Evolutionary conservation across 202 grass and related monocot species (phyloP).

Genomic region (Carex sylvatica): DNA sequence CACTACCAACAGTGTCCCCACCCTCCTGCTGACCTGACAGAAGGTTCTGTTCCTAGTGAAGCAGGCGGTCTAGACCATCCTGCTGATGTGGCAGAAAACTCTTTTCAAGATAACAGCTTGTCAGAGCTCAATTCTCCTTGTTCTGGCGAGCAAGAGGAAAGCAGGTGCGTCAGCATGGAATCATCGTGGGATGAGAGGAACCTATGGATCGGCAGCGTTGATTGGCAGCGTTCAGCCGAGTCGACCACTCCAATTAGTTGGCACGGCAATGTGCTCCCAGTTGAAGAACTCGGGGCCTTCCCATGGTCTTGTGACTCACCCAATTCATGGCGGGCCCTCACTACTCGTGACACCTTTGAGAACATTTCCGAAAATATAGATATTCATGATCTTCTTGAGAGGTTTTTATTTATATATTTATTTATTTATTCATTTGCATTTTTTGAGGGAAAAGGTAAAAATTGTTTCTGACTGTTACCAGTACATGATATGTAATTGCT

Average conservation of each 20-base stretch:
- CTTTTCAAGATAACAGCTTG: slow-evolving; percentile 2
- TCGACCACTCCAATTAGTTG: slow-evolving; percentile 62
- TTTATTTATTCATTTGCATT: background rate
- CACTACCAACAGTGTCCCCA: background rate
- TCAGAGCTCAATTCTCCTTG: slow-evolving; percentile 41
- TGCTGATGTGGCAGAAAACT: background rate
- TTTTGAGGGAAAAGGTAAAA: background rate
- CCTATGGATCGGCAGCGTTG: slow-evolving; percentile 66
- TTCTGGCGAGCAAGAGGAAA: slow-evolving; percentile 51
- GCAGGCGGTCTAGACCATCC: background rate
- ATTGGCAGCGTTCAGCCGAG: slow-evolving; percentile 67
- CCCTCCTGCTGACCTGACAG: background rate
- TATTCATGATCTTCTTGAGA: slow-evolving; percentile 86
- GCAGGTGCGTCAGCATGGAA: slow-evolving; percentile 37
- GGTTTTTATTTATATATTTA: slow-evolving; percentile 35
- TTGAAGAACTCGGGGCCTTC: slow-evolving; percentile 56
- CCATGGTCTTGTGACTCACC: slow-evolving; percentile 70
- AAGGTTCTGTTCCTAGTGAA: background rate
- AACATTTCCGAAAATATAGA: slow-evolving; percentile 69
- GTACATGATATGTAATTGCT: background rate
- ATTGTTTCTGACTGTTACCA: background rate
- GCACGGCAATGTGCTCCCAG: slow-evolving; percentile 37
- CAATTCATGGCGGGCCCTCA: slow-evolving; percentile 71
- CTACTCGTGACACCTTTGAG: slow-evolving; percentile 35
- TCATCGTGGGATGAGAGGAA: slow-evolving; percentile 86